Base-by-base conservation (phyloP, 306 rosid species). In the Aeschynomene evenia region DNA sequence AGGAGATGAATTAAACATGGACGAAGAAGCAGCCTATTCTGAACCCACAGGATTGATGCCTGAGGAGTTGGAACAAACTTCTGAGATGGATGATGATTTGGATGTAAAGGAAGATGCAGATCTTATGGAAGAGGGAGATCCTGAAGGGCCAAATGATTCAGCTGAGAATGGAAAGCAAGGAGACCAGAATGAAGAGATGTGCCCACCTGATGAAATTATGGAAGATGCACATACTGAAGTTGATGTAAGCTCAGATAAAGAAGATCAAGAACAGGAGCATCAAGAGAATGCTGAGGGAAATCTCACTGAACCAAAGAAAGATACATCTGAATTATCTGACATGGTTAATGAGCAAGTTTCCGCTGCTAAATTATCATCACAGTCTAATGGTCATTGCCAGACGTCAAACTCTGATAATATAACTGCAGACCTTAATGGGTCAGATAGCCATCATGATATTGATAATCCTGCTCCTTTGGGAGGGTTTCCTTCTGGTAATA, bases 201-300 rank as follows among this genome's bases (percentile, higher is more conserved):
- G 31, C 79, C 83, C 82, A 24, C 68, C 70, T 3, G 97, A 94
- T 63, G 95, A 90, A 82, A 76, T 56, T 74, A 85, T 82, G 91
- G 90, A 65, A 50, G 96, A 93, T 66, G 86, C 82, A 36, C 73
- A 66, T 66, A 49, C 83, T 8, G 87, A 87, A 54, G 64, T 46
- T 58, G 91, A 71, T 80, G 80, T 24, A 66, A 78, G 68, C 63
- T 62, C 85, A 6, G 95, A 83, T 51, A 68, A 50, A 74, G 98
- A 86, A 39, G 83, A 73, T 73, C 67, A 22, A 6, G 77, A 46
- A 46, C 64, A 63, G 68, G 89, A 81, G 16, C 54, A 13, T 6
- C 79, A 87, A 70, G 87, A 85, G 23, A 79, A 81, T 84, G 66
- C 72, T 53, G 84, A 82, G 53, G 65, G 57, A 63, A 70, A 82